A percentile compares a stretch with the other conserved stretches of the same genome.
phyloP scores from a whole-genome alignment of 805 yeast genomes.

The Ogataea sp. region DNA sequence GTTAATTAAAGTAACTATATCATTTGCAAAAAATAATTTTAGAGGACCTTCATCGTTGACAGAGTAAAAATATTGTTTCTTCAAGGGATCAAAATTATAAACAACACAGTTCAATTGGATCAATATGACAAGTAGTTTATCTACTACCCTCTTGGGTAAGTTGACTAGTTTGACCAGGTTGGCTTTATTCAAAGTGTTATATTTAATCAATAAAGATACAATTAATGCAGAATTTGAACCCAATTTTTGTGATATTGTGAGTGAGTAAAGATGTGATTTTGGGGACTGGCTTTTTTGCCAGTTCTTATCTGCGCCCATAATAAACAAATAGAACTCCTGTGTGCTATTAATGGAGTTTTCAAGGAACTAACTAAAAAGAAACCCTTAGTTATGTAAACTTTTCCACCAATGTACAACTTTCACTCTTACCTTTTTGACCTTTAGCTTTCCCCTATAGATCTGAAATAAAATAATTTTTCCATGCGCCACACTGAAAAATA shows the following conservation, averaged over 20 bases:
- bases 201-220: conserved; percentile 50
- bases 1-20: conserved; percentile 50
- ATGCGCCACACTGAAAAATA: too few relatives aligned
- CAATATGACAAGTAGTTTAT: conserved; percentile 52
- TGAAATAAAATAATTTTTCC: too few relatives aligned
- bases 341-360: too few relatives aligned
- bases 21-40: conserved; percentile 67
- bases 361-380: too few relatives aligned
- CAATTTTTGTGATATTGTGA: conserved; percentile 42
- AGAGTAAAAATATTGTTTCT: conserved; percentile 34
- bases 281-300: conserved; percentile 52
- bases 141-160: conserved; percentile 30
- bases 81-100: conserved; percentile 43
- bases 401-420: too few relatives aligned
- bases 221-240: conserved; percentile 72
- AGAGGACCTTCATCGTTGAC: conserved; percentile 59
- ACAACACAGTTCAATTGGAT: conserved; percentile 73
- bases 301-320: not conserved
- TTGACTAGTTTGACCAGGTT: conserved; percentile 39
- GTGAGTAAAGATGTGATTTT: conserved; percentile 48
- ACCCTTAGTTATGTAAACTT: too few relatives aligned
- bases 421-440: too few relatives aligned
- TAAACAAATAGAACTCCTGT: not conserved
- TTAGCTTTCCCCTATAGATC: too few relatives aligned
- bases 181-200: conserved; percentile 40